These are phyloP conservation scores for Oryza nivara DNA, from an alignment of 176 grass and related monocot genomes.

Conservation along the genomic window DNA sequence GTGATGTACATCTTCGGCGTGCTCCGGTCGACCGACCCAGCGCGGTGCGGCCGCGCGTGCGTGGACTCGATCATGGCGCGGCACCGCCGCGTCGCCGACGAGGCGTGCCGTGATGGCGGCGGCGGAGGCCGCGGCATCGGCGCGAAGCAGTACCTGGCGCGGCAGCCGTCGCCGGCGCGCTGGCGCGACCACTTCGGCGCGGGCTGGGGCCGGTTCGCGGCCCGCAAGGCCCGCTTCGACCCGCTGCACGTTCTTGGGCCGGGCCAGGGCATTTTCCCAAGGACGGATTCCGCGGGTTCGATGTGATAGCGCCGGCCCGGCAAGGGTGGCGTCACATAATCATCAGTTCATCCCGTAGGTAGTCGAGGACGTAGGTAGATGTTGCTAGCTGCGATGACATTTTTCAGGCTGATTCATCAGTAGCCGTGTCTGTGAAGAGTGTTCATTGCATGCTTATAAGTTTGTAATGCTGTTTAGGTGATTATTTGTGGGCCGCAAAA, in stretches of 20 bases:
- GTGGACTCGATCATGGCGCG: slow-evolving; percentile 56
- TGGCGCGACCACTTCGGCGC: slow-evolving; percentile 73
- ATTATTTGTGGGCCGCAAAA: background rate
- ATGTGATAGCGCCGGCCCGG: background rate
- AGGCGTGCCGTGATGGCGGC: slow-evolving; percentile 35
- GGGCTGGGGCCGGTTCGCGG: slow-evolving; percentile 55
- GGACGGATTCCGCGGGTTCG: background rate
- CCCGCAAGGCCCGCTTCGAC: slow-evolving; percentile 64
- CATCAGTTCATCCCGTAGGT: no score
- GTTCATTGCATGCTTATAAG: background rate
- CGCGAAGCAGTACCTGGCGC: slow-evolving; percentile 73
- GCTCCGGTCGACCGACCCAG: slow-evolving; percentile 70
- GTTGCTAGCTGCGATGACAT: slow-evolving; percentile 25
- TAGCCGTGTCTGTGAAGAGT: background rate
- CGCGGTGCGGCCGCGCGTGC: slow-evolving; percentile 52
- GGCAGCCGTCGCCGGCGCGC: slow-evolving; percentile 56
- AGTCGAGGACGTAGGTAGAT: background rate
- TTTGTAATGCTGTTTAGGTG: background rate
- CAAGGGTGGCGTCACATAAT: no score
- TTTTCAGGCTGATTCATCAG: slow-evolving; percentile 4
- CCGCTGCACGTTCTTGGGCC: slow-evolving; percentile 62
- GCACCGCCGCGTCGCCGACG: slow-evolving; percentile 58
- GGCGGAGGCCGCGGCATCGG: slow-evolving; percentile 41
- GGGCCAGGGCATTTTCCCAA: slow-evolving; percentile 71
- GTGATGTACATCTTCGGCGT: slow-evolving; percentile 69